Evolutionary conservation across 768 basidiomycete species (phyloP).

Genomic region (Sarcomyxa edulis): DNA sequence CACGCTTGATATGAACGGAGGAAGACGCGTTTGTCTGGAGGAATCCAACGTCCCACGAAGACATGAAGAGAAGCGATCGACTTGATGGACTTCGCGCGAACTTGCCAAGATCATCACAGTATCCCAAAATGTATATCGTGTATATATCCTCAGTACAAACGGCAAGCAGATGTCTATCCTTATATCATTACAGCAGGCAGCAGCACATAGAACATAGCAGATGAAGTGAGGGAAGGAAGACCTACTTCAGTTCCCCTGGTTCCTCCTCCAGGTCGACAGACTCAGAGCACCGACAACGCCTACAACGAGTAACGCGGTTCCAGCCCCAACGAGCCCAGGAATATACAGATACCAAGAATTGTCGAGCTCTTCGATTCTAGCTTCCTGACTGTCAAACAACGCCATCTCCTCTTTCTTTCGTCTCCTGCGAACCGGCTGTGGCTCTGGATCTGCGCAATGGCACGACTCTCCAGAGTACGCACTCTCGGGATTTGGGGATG

Average conservation of each 20-base stretch:
- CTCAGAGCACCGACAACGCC: slow-evolving; percentile 76
- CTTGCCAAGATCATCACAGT: too few species aligned
- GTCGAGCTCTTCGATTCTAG: slow-evolving; percentile 55
- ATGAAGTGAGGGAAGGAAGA: neutral
- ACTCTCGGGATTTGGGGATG: slow-evolving; percentile 28
- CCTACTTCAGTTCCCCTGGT: slow-evolving; percentile 46
- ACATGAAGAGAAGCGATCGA: too few species aligned
- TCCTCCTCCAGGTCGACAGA: slow-evolving; percentile 64
- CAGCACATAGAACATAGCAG: neutral
- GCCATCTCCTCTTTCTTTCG: slow-evolving; percentile 54
- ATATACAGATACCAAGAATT: slow-evolving; percentile 77
- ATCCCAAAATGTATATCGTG: neutral
- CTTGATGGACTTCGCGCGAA: too few species aligned
- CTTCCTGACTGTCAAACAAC: slow-evolving; percentile 33
- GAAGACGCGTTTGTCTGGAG: too few species aligned
- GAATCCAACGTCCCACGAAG: too few species aligned
- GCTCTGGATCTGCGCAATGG: slow-evolving; percentile 29
- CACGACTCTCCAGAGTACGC: slow-evolving; percentile 28
- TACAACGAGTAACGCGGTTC: slow-evolving; percentile 76
- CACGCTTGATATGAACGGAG: too few species aligned
- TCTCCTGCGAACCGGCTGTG: slow-evolving; percentile 38
- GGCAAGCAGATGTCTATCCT: slow-evolving; percentile 3
- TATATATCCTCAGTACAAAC: neutral
- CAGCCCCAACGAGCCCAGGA: slow-evolving; percentile 76
- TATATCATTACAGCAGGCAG: slow-evolving; percentile 1